A percentile compares a stretch with the other conserved stretches of the same genome.
These are phyloP conservation scores for Tolypocladium pustulatum DNA, from an alignment of 2,329 filamentous ascomycete species.

Conservation along the genomic window DNA sequence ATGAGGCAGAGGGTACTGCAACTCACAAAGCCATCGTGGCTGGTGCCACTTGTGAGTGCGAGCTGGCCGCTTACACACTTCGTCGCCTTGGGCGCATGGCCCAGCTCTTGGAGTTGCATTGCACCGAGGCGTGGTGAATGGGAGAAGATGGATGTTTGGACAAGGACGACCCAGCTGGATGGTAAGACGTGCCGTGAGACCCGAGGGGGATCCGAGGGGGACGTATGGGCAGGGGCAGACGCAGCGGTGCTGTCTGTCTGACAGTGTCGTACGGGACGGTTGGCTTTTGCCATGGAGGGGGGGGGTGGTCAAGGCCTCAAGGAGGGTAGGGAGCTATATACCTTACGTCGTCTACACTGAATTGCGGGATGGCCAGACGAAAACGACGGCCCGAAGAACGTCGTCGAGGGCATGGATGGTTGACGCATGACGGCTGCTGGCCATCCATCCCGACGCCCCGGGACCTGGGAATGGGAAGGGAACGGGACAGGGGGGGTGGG, in stretches of 20 bases:
- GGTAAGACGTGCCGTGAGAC: neutral
- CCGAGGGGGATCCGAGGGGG: neutral
- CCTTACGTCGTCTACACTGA: neutral
- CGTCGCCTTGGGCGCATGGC: neutral
- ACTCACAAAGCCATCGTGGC: neutral
- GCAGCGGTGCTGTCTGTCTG: neutral
- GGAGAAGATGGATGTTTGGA: neutral
- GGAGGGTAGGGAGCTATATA: neutral
- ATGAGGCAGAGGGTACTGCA: neutral
- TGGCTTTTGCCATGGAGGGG: neutral
- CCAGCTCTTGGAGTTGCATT: neutral
- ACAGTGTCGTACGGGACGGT: neutral
- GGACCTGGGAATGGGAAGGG: neutral
- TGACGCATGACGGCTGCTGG: neutral
- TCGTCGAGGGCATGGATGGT: neutral
- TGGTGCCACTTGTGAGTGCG: neutral
- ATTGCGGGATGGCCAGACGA: too few species aligned
- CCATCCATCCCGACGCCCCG: neutral
- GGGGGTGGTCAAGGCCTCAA: neutral
- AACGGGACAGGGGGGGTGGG: neutral
- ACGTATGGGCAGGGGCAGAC: neutral
- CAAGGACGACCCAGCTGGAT: neutral
- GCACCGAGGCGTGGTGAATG: neutral
- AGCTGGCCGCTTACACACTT: constrained; percentile 2
- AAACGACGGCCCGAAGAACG: neutral